Base-by-base conservation (phyloP, 2,329 filamentous ascomycete species). In the Pleoardoris graminearum region DNA sequence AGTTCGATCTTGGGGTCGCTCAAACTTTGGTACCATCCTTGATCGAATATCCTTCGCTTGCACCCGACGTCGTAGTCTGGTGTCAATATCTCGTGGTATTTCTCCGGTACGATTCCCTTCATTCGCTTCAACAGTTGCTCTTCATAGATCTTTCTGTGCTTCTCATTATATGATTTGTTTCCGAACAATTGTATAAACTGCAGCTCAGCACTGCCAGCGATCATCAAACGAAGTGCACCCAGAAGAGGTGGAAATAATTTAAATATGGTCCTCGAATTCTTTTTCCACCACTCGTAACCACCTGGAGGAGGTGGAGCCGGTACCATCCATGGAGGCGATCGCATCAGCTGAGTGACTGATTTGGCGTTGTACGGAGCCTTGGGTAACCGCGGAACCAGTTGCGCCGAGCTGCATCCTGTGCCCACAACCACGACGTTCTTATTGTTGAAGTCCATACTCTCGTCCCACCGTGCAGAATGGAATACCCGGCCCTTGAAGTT, bases 1-100 rank as follows among this genome's bases (percentile, higher is more conserved):
- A 85, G 67, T 36, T 81, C 76, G 17, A 85, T 74, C 46, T 83
- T 83, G 0, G 78, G 69, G 3, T 79, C 69, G 32, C 84, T 75
- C 32, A 88, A 69, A 35, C 76, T 75, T 12, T 74, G 60, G 17
- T 84, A 76, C 74, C 86, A 88, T 1, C 75, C 75, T 2, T 78
- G 75, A 53, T 87, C 83, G 48, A 81, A 81, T 49, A 88, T 80
- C 12, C 84, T 77, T n/a, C 85, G 74, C 71, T 87, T 88, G 71
- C 85, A 87, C 1, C 84, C 84, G 12, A 86, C 69, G 38, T 79
- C 77, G 51, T 85, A 88, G 44, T 87, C 79, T 0, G 85, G 85
- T 0, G 83, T 83, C 30, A 88, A 66, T 6, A 85, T 76, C 25
- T 84, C 80, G 55, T 84, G 81, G 53, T 87, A 88, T 67, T 85